Conservation (phyloP, 768 basidiomycete species). For the Hericium alpestre region DNA sequence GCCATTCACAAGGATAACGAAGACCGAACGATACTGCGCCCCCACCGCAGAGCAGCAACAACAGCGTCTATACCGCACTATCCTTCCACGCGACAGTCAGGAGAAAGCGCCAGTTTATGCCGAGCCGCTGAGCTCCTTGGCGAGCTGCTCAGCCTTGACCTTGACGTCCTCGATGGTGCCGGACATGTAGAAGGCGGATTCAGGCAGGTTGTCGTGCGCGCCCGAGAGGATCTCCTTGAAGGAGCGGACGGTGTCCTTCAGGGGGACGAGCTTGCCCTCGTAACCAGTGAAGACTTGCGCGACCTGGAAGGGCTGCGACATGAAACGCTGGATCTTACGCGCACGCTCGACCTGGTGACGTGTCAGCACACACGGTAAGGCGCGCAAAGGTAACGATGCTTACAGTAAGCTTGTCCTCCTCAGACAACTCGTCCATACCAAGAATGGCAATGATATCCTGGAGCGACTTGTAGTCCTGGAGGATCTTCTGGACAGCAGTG, state of each 20-base stretch:
- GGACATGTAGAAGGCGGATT: constrained; percentile 97
- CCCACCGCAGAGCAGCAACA: background rate
- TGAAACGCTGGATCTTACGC: constrained; percentile 98
- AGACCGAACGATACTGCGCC: background rate
- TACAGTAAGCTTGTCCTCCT: constrained; percentile 98
- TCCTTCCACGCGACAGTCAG: background rate
- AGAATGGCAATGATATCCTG: constrained; percentile 99
- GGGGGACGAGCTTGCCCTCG: constrained; percentile 91
- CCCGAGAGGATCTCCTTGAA: constrained; percentile 98
- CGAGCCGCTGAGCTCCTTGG: constrained; percentile 75
- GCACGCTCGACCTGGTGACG: constrained; percentile 81
- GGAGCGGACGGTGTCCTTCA: constrained; percentile 93
- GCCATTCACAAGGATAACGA: background rate
- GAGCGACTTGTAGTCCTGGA: constrained; percentile 92
- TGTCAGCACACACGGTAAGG: background rate
- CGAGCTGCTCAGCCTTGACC: constrained; percentile 92
- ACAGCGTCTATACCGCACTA: background rate
- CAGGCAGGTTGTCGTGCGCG: constrained; percentile 78
- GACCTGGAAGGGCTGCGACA: constrained; percentile 99
- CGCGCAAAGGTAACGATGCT: constrained; percentile 19
- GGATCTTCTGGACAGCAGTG: constrained; percentile 94
- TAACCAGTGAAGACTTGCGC: constrained; percentile 99
- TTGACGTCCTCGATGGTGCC: constrained; percentile 97
- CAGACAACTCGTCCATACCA: constrained; percentile 99
- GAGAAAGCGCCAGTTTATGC: constrained; percentile 12